phyloP scores from a whole-genome alignment of 495 filamentous ascomycete genomes.

The Mycothermus thermophilus region DNA sequence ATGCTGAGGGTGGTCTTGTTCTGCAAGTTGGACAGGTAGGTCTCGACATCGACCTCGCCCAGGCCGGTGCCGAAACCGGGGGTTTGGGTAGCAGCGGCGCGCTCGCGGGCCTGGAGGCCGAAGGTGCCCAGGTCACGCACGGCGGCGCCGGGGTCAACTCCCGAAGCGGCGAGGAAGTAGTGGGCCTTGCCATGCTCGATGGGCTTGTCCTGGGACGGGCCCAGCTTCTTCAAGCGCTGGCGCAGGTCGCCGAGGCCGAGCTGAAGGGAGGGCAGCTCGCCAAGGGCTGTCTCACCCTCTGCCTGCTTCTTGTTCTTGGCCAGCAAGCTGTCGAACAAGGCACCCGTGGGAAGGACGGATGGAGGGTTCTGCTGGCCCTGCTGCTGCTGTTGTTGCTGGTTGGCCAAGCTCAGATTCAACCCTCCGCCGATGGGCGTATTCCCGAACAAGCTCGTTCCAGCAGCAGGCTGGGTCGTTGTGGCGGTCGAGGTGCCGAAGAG shows the following conservation, averaged over 20 bases:
- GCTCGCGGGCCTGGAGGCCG: slow-evolving; percentile 30
- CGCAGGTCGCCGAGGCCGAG: slow-evolving; percentile 78
- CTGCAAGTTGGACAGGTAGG: slow-evolving; percentile 69
- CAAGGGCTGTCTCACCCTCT: slow-evolving; percentile 36
- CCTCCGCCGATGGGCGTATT: not conserved
- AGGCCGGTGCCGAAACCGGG: slow-evolving; percentile 7
- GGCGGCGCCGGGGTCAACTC: slow-evolving; percentile 62
- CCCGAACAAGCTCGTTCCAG: slow-evolving; percentile 1
- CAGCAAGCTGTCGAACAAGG: slow-evolving; percentile 78
- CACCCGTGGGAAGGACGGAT: slow-evolving; percentile 26
- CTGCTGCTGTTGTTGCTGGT: slow-evolving; percentile 5
- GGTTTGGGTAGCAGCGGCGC: slow-evolving; percentile 7
- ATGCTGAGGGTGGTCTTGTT: slow-evolving; percentile 83
- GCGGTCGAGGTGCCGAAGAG: slow-evolving; percentile 2
- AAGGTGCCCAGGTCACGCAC: slow-evolving; percentile 58
- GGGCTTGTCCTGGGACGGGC: slow-evolving; percentile 36
- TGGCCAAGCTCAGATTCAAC: slow-evolving; percentile 1
- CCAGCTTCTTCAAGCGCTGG: slow-evolving; percentile 67
- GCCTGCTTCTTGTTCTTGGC: slow-evolving; percentile 58
- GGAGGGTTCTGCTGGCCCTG: slow-evolving; percentile 5
- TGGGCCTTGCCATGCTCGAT: slow-evolving; percentile 54
- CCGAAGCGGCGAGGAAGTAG: slow-evolving; percentile 82
- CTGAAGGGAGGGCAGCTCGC: slow-evolving; percentile 57
- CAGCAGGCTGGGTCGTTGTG: slow-evolving; percentile 1
- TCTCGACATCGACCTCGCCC: slow-evolving; percentile 63